These are phyloP conservation scores for Thelonectria discophora DNA, from an alignment of 2,329 filamentous ascomycete genomes.

Conservation along the genomic window DNA sequence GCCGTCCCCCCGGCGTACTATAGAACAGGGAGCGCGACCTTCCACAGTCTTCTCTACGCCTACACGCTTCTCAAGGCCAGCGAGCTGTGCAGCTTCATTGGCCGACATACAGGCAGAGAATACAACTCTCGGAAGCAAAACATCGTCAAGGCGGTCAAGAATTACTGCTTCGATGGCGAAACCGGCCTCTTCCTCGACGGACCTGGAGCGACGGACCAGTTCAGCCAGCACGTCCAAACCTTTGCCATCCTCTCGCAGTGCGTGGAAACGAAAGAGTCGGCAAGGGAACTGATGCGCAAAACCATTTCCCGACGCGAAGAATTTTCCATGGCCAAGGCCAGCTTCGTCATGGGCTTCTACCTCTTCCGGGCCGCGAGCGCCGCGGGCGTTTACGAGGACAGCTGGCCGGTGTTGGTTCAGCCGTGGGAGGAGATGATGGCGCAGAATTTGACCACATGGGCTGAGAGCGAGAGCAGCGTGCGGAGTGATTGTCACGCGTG, in stretches of 20 bases:
- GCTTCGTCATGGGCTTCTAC: conserved; percentile 19
- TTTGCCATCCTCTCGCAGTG: conserved; percentile 13
- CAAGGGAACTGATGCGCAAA: conserved; percentile 13
- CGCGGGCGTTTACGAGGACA: conserved; percentile 15
- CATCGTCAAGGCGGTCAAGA: conserved; percentile 9
- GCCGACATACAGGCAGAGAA: conserved; percentile 8
- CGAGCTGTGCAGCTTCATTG: conserved; percentile 14
- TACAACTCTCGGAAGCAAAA: conserved; percentile 13
- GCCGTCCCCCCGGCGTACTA: conserved; percentile 14
- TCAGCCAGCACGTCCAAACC: conserved; percentile 21
- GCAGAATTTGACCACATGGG: conserved; percentile 20
- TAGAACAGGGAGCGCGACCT: conserved; percentile 11
- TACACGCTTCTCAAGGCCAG: conserved; percentile 16
- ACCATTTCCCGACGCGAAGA: neutral
- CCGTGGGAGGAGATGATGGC: conserved; percentile 22
- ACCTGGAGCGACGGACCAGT: neutral
- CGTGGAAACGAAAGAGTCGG: neutral
- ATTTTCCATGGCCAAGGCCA: conserved; percentile 14
- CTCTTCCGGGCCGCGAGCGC: conserved; percentile 15
- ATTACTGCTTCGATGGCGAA: conserved; percentile 6
- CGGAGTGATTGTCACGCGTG: conserved; percentile 18
- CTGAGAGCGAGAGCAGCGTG: conserved; percentile 21
- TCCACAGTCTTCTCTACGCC: conserved; percentile 19
- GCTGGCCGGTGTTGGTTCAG: conserved; percentile 13
- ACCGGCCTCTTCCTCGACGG: conserved; percentile 15